Evolutionary conservation across 2,329 filamentous ascomycete genomes (phyloP), one percentile per base, ranked within the genome.

Genomic region (Pseudopithomyces chartarum): DNA sequence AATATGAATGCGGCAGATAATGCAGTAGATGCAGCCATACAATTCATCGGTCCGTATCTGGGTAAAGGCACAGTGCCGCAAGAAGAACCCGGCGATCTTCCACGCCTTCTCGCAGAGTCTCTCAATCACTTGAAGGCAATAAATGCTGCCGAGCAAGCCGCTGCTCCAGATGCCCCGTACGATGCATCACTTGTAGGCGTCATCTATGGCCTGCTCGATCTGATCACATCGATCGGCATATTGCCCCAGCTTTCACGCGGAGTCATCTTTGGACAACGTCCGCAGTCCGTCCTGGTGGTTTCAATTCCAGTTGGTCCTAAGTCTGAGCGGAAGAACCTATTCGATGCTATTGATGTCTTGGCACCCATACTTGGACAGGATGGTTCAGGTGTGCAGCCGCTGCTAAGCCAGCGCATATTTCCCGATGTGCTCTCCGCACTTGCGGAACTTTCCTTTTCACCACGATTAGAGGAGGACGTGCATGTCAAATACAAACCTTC

Each of bases 141-240:
- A 44, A 74, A 77, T 48, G 46, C 64, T 43, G 70, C 73, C 43
- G 73, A 76, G 38, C 56, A 71, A 51, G 62, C 55, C 15, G 61
- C 66, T 42, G 65, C 66, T 42, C 64, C 68, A 11, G 63, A 74
- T 57, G 69, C 71, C n/a, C 73, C 71, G 3, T 77, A 77, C 54
- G 74, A 77, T 62, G 73, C 65, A 29, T 74, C 73, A 33, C 64
- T 77, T 12, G 70, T 75, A 12, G 71, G 70, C 10, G 65, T 74
- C 6, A 69, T 76, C 2, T 78, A 77, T 52, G 73, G 70, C 4
- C 64, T 78, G 10, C 58, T 77, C n/a, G 76, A 78, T 53, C 55
- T 77, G 19, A 55, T 72, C 33, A 63, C 66, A 5, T 60, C 69
- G 4, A 63, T 72, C 26, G 73, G 71, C 2, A 71, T 78, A 4